phyloP scores from a whole-genome alignment of 2,329 filamentous ascomycete species.

The Lachnellula cervina region DNA sequence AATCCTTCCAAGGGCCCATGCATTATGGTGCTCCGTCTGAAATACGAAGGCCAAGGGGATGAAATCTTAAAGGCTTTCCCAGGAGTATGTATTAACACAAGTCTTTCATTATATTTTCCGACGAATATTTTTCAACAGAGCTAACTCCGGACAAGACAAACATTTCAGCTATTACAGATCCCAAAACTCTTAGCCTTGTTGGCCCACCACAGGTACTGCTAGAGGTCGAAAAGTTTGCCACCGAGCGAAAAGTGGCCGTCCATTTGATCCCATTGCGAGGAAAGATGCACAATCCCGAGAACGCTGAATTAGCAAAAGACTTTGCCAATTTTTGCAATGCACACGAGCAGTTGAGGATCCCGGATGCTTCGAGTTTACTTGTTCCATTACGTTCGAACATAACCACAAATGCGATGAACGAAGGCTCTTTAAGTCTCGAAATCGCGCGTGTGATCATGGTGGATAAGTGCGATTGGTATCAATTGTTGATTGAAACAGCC shows the following conservation, averaged over 20 bases:
- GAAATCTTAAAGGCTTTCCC: background rate
- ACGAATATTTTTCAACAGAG: background rate
- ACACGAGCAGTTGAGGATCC: background rate
- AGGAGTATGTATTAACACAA: background rate
- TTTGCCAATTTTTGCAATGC: background rate
- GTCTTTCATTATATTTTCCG: background rate
- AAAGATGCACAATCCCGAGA: slow-evolving; percentile 13
- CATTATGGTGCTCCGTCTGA: slow-evolving; percentile 4
- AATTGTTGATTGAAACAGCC: slow-evolving; percentile 2
- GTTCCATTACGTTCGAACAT: slow-evolving; percentile 1
- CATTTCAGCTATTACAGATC: slow-evolving; percentile 1
- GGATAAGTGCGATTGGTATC: slow-evolving; percentile 11
- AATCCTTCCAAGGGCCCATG: background rate
- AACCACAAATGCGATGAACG: background rate
- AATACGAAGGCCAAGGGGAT: slow-evolving; percentile 9
- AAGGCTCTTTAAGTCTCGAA: background rate
- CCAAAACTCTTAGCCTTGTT: background rate
- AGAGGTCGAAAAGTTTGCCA: slow-evolving; percentile 2
- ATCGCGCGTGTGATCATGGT: background rate
- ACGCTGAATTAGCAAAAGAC: slow-evolving; percentile 1
- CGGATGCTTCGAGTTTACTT: background rate
- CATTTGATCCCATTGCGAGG: slow-evolving; percentile 10
- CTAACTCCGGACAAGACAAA: background rate
- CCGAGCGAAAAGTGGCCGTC: background rate
- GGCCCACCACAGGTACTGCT: slow-evolving; percentile 1